A percentile compares a stretch with the other conserved stretches of the same genome.
phyloP scores from a whole-genome alignment of 768 basidiomycete species.

The Collybiopsis confluens region DNA sequence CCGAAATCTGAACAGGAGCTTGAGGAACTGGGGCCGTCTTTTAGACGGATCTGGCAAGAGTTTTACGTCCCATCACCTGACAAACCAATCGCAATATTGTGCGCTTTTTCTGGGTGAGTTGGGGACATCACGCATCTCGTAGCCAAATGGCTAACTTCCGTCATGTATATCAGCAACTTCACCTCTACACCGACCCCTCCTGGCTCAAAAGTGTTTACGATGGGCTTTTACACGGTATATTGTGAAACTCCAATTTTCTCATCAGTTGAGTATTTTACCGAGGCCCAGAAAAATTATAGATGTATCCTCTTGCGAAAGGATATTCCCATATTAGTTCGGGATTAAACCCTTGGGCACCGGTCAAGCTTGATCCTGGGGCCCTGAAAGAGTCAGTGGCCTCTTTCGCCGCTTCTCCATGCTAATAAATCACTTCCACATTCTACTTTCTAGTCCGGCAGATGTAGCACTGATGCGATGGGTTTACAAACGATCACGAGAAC shows the following conservation, averaged over 20 bases:
- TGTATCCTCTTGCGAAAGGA: neutral
- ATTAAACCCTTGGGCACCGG: neutral
- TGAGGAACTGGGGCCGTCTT: conserved; percentile 29
- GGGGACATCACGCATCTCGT: too few relatives aligned
- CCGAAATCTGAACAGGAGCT: conserved; percentile 33
- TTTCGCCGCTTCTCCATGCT: too few relatives aligned
- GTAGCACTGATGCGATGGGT: conserved; percentile 20
- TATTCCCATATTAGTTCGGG: neutral
- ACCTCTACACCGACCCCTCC: too few relatives aligned
- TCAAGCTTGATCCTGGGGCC: neutral
- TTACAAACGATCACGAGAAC: conserved; percentile 23
- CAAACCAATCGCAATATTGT: conserved; percentile 32
- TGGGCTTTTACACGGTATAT: too few relatives aligned
- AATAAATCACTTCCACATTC: conserved; percentile 4
- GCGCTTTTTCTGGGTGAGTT: conserved; percentile 19
- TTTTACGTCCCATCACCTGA: conserved; percentile 31
- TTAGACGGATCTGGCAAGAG: conserved; percentile 27
- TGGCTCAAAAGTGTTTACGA: too few relatives aligned
- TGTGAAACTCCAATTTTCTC: neutral
- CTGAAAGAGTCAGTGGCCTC: neutral
- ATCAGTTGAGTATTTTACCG: neutral
- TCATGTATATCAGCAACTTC: neutral
- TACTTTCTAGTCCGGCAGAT: conserved; percentile 14
- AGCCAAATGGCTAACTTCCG: too few relatives aligned
- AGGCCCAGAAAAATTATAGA: neutral